A percentile compares a stretch with the other conserved stretches of the same genome.
Evolutionary conservation across 2,329 filamentous ascomycete genomes (phyloP).

Genomic region (Sporothrix inflata): DNA sequence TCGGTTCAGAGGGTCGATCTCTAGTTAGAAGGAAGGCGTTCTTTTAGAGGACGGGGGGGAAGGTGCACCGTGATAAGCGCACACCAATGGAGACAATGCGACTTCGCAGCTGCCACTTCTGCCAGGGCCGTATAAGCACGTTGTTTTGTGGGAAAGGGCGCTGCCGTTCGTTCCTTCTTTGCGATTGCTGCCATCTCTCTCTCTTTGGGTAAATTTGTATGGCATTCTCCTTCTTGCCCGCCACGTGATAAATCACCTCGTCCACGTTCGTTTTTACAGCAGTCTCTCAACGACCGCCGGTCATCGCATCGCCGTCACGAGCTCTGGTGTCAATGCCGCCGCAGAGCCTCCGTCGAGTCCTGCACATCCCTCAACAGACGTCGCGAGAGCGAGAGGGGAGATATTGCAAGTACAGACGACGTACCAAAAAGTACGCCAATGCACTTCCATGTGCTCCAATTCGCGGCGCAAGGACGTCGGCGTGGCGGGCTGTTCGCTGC

Average conservation of each 20-base stretch:
- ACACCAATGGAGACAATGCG: not conserved
- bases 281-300: not conserved
- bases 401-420: not conserved
- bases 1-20: slow-evolving; percentile 27
- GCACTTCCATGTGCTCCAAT: not conserved
- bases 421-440: not conserved
- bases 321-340: not conserved
- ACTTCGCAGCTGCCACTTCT: not conserved
- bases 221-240: not conserved
- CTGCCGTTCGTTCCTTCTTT: slow-evolving; percentile 1
- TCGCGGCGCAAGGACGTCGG: not conserved
- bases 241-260: not conserved
- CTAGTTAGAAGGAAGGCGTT: not conserved
- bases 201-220: no score
- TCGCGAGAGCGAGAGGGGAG: not conserved
- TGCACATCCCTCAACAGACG: not conserved
- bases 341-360: not conserved
- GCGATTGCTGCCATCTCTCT: not conserved
- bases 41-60: not conserved
- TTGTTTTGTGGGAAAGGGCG: not conserved
- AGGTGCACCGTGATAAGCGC: not conserved
- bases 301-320: not conserved
- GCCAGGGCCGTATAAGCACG: not conserved
- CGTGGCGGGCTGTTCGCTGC: slow-evolving; percentile 1
- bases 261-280: not conserved